phyloP scores from a whole-genome alignment of 495 filamentous ascomycete species.

The Xylaria telfairii region DNA sequence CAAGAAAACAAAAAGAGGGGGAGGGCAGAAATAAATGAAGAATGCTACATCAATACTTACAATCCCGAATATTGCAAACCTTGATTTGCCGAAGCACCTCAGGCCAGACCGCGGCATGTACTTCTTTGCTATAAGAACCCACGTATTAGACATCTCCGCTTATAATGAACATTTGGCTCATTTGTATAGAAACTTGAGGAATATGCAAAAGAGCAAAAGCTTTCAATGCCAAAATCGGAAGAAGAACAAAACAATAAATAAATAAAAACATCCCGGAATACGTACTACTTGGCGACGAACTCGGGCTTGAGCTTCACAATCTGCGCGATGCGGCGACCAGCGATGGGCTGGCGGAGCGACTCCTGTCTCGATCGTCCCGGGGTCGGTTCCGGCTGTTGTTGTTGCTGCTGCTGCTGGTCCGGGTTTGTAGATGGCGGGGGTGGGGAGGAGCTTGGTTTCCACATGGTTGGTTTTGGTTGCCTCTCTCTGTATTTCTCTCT shows the following conservation, averaged over 20 bases:
- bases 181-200: not conserved
- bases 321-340: conserved; percentile 60
- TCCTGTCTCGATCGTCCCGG: conserved; percentile 37
- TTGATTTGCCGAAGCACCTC: conserved; percentile 75
- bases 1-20: conserved; percentile 14
- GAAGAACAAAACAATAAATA: not conserved
- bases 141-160: not conserved
- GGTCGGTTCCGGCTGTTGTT: conserved; percentile 28
- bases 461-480: conserved; percentile 1
- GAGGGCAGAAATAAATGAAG: not conserved
- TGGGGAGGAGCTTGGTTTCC: conserved; percentile 18
- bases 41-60: conserved; percentile 45
- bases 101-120: conserved; percentile 75
- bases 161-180: not conserved
- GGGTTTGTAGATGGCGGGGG: conserved; percentile 9
- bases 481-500: not conserved
- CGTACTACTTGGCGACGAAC: conserved; percentile 61
- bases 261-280: not conserved
- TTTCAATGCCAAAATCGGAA: not conserved
- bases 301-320: conserved; percentile 74
- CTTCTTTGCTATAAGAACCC: conserved; percentile 56
- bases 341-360: conserved; percentile 41
- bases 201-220: not conserved
- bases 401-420: conserved; percentile 24
- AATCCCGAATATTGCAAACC: conserved; percentile 74